A percentile compares a stretch with the other conserved stretches of the same genome.
Conservation (phyloP, 768 basidiomycete genomes). For the Albatrellus ellisii region DNA sequence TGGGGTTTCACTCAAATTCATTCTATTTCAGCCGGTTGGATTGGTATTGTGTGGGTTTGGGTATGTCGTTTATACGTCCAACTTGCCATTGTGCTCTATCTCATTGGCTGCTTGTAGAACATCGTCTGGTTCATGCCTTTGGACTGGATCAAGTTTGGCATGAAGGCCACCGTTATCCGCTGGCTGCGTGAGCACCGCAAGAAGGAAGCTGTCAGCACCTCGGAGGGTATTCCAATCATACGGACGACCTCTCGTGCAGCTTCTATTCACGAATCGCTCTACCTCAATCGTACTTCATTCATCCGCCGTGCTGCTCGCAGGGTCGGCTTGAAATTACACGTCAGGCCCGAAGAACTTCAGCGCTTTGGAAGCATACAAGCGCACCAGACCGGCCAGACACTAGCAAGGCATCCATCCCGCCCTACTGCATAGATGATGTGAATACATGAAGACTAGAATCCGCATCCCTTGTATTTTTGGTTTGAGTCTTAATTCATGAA, state of each 20-base stretch:
- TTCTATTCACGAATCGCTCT: conserved; percentile 82
- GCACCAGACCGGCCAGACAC: conserved; percentile 56
- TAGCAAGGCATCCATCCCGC: conserved; percentile 63
- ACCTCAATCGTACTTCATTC: conserved; percentile 93
- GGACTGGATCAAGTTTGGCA: conserved; percentile 91
- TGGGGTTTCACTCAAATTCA: conserved; percentile 89
- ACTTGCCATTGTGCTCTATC: background rate
- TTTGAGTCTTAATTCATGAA: too few relatives aligned
- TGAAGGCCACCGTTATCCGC: conserved; percentile 91
- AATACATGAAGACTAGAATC: too few relatives aligned
- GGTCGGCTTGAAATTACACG: conserved; percentile 75
- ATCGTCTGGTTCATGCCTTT: conserved; percentile 94
- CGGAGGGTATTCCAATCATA: conserved; percentile 53
- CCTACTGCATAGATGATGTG: conserved; percentile 24
- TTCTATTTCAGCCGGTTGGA: conserved; percentile 82
- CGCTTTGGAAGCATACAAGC: conserved; percentile 84
- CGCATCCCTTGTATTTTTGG: too few relatives aligned
- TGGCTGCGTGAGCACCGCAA: conserved; percentile 55
- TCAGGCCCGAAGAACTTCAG: conserved; percentile 78
- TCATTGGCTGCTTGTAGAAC: conserved; percentile 39
- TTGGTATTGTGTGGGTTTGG: conserved; percentile 96
- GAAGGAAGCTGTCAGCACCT: conserved; percentile 20
- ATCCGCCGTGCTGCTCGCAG: conserved; percentile 78
- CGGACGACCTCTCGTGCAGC: conserved; percentile 86
- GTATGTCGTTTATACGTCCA: conserved; percentile 27